phyloP scores from a whole-genome alignment of 805 yeast genomes.

The Lachancea lanzarotensis region DNA sequence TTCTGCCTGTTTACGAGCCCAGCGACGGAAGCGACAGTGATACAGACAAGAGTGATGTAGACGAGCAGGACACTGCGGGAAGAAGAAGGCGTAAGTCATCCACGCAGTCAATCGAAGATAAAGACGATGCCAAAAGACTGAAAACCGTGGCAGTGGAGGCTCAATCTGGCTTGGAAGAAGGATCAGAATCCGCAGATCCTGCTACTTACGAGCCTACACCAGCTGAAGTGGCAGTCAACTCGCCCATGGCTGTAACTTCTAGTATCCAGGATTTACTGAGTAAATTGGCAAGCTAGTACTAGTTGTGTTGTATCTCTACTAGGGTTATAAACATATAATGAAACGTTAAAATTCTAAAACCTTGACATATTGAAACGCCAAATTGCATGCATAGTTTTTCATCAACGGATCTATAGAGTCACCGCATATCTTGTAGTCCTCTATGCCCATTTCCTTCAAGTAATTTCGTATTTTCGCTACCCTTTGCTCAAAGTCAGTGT shows the following conservation, averaged over 20 bases:
- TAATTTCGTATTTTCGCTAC: constrained; percentile 14
- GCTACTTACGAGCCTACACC: constrained; percentile 14
- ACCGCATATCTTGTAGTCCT: constrained; percentile 18
- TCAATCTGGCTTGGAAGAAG: constrained; percentile 4
- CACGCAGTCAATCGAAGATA: background rate
- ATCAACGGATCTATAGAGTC: constrained; percentile 14
- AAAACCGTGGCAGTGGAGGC: constrained; percentile 4
- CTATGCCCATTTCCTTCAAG: constrained; percentile 16
- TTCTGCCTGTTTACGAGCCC: constrained; percentile 29
- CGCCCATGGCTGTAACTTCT: constrained; percentile 24
- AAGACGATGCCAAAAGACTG: constrained; percentile 3
- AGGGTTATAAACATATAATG: too few relatives aligned
- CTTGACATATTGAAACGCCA: constrained; percentile 28
- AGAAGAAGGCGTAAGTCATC: background rate
- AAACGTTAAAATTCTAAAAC: constrained; percentile 16
- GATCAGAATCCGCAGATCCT: constrained; percentile 8
- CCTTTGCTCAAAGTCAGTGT: constrained; percentile 14
- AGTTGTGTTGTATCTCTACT: background rate
- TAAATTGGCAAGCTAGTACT: constrained; percentile 29
- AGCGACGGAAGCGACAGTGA: constrained; percentile 20
- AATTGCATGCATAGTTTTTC: constrained; percentile 16
- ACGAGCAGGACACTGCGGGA: constrained; percentile 7
- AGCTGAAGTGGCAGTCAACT: constrained; percentile 10
- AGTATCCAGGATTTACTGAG: constrained; percentile 32
- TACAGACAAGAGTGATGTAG: constrained; percentile 11